A percentile compares a stretch with the other conserved stretches of the same genome.
Evolutionary conservation across 257 asterid species (phyloP).

Genomic region (Rauvolfia tetraphylla): DNA sequence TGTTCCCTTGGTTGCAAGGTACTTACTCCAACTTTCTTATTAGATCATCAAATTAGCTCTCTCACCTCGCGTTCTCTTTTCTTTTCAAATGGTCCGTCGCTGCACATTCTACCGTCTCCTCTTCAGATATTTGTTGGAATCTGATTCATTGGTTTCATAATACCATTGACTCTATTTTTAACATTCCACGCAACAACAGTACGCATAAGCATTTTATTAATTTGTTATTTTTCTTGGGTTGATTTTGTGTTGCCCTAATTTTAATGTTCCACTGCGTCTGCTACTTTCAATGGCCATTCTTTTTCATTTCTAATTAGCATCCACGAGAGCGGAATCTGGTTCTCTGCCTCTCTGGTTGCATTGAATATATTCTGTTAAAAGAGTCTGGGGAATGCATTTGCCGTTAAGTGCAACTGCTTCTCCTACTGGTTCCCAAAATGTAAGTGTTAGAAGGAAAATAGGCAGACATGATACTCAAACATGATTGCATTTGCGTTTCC

Average conservation of each 20-base stretch:
- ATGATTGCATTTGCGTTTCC: too few relatives aligned
- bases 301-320: not conserved
- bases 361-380: not conserved
- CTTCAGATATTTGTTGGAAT: not conserved
- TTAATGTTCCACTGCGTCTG: not conserved
- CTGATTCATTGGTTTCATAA: not conserved
- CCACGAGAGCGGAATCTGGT: not conserved
- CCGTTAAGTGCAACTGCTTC: not conserved
- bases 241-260: not conserved
- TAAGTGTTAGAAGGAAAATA: too few relatives aligned
- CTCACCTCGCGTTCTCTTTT: not conserved
- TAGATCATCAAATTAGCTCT: not conserved
- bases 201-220: too few relatives aligned
- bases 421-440: too few relatives aligned
- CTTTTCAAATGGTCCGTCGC: slow-evolving; percentile 31
- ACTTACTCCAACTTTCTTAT: too few relatives aligned
- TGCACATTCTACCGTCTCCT: not conserved
- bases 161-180: not conserved
- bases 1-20: slow-evolving; percentile 96
- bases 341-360: not conserved
- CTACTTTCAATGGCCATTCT: not conserved
- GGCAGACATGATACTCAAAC: too few relatives aligned
- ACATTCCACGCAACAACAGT: not conserved
- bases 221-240: too few relatives aligned
- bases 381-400: too few relatives aligned